phyloP scores from a whole-genome alignment of 2,329 filamentous ascomycete species.

The Pezicula neosporulosa region DNA sequence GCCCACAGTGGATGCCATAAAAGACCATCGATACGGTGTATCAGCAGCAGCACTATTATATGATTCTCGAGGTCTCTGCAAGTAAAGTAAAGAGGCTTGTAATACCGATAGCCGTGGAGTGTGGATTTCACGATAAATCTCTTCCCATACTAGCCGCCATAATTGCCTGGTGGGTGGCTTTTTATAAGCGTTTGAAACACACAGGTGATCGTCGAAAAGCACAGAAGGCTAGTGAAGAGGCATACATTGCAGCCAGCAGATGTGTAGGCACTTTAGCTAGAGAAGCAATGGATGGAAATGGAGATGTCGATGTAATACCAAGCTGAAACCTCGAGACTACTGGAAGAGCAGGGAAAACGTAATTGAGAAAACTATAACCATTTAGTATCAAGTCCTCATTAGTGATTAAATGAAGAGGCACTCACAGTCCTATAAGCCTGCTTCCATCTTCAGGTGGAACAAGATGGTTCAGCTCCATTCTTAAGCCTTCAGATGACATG shows the following conservation, averaged over 20 bases:
- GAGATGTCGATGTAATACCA: background rate
- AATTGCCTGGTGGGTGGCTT: background rate
- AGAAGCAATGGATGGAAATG: background rate
- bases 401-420: background rate
- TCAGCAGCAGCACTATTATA: background rate
- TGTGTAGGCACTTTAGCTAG: constrained; percentile 1
- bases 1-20: background rate
- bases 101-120: background rate
- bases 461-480: background rate
- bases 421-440: background rate
- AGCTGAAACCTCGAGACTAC: background rate
- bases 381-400: background rate
- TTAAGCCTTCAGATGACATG: background rate
- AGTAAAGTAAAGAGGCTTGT: constrained; percentile 1
- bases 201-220: background rate
- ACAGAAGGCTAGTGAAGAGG: background rate
- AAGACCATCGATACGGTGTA: constrained; percentile 2
- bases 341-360: background rate
- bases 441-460: background rate
- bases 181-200: constrained; percentile 1
- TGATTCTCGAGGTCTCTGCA: background rate
- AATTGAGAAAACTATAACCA: background rate
- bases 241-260: constrained; percentile 1
- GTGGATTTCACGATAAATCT: constrained; percentile 1
- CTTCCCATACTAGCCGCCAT: background rate